Base-by-base conservation (phyloP, 2,329 filamentous ascomycete genomes). In the Lachnellula arida region DNA sequence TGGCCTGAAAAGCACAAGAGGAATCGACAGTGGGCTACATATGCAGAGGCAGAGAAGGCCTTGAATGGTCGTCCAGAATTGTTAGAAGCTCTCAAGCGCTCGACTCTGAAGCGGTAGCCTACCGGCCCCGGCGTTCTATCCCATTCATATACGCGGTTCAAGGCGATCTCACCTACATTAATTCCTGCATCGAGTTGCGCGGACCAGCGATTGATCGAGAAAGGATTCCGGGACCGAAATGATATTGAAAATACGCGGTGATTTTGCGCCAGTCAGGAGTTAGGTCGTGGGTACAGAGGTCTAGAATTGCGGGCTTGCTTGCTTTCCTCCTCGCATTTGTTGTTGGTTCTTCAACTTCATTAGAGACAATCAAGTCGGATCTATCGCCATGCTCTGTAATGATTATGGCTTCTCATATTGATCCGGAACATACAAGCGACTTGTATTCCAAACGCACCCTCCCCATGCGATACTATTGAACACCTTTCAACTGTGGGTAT, bases 1-100 rank as follows among this genome's bases (percentile, higher is more conserved):
- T 99, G 94, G 94, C 94, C 94, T 1, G 94, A 99, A 77, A 88
- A 82, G 76, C 85, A 96, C 74, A 97, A 97, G 80, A 83, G 94
- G 67, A 87, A 87, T 71, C 85, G 94, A 58, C 84, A 88, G 71
- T 99, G 94, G 94, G 91, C 96, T 72, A 87, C 85, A 51, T 97
- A 90, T 71, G 75, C 80, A 50, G 84, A 95, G 72, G 94, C 94
- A n/a, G 84, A 83, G 62, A 84, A 89, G 63, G 85, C 86, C 49
- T 77, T 99, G 67, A 81, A 84, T 63, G 81, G 83, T 59, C 82
- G 94, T 55, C 93, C 93, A 2, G 94, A 97, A 78, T 78, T 99
- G 57, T 77, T 93, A 62, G 89, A 96, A 71, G 94, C 94, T 32
- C 78, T 99, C 60, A 87, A 70, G 88, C 87, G 52, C 80, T 91